phyloP scores from a whole-genome alignment of 371 early-diverging fungal species.

The Apophysomyces trapeziformis region DNA sequence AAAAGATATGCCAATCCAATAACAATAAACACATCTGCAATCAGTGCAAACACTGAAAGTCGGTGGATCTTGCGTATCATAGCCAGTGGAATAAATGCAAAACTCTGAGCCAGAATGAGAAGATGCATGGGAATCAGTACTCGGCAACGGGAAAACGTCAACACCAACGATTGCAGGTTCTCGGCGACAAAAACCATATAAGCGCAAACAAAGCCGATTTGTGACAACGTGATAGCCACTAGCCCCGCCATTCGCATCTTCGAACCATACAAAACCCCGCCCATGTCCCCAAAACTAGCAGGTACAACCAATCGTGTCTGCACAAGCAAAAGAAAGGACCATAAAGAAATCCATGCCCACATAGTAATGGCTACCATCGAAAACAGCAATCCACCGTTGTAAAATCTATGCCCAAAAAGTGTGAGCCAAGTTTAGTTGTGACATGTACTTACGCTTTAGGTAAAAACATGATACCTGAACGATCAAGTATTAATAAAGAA shows the following conservation, averaged over 20 bases:
- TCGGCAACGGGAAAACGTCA: constrained; percentile 65
- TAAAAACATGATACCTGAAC: constrained; percentile 74
- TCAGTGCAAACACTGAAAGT: constrained; percentile 77
- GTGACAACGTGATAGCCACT: constrained; percentile 80
- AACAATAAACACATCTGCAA: constrained; percentile 87
- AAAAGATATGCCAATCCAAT: constrained; percentile 80
- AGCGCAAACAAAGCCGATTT: constrained; percentile 87
- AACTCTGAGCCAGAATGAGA: constrained; percentile 73
- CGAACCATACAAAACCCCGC: constrained; percentile 75
- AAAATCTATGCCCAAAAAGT: constrained; percentile 47
- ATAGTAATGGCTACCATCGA: constrained; percentile 57
- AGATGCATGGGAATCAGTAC: constrained; percentile 55
- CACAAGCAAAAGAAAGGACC: constrained; percentile 66
- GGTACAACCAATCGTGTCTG: constrained; percentile 63
- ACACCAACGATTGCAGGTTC: constrained; percentile 73
- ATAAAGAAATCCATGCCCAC: constrained; percentile 62
- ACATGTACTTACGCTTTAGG: constrained; percentile 61
- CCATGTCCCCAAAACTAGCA: constrained; percentile 72
- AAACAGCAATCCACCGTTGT: constrained; percentile 71
- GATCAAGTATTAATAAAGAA: not conserved
- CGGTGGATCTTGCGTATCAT: constrained; percentile 85
- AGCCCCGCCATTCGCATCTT: constrained; percentile 75
- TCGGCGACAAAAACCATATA: constrained; percentile 90
- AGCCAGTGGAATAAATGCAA: constrained; percentile 80
- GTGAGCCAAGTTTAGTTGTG: not conserved